phyloP scores from a whole-genome alignment of 2,329 filamentous ascomycete genomes.

The Lecanosticta acicola region DNA sequence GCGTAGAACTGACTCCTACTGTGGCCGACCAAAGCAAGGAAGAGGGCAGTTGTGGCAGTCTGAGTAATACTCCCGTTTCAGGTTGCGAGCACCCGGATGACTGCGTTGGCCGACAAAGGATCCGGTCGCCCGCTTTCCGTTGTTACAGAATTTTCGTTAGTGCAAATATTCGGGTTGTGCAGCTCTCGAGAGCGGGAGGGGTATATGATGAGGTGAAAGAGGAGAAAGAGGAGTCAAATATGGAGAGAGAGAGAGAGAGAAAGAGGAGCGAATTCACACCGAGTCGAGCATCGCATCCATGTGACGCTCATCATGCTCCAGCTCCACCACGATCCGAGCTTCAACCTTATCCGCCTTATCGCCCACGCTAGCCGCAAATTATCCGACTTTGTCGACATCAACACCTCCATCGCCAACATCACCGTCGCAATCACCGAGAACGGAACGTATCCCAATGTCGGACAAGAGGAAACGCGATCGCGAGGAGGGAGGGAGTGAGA shows the following conservation, averaged over 20 bases:
- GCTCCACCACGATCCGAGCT: not conserved
- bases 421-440: too few relatives aligned
- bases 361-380: not conserved
- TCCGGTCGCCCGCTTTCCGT: not conserved
- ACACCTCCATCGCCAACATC: not conserved
- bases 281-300: not conserved
- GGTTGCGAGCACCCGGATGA: slow-evolving; percentile 10
- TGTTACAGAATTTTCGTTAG: too few relatives aligned
- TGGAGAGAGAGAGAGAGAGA: not conserved
- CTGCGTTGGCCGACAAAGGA: slow-evolving; percentile 16
- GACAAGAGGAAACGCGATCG: slow-evolving; percentile 20
- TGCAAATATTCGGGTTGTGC: too few relatives aligned
- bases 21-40: not conserved
- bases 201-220: not conserved
- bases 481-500: slow-evolving; percentile 10
- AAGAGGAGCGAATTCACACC: not conserved
- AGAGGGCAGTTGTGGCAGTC: not conserved
- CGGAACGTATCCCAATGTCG: too few relatives aligned
- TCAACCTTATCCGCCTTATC: not conserved
- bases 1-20: not conserved
- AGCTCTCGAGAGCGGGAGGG: not conserved
- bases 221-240: not conserved
- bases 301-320: not conserved
- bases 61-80: slow-evolving; percentile 13
- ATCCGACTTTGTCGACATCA: not conserved